phyloP scores from a whole-genome alignment of 2,329 filamentous ascomycete species.

The Seiridium unicorne region DNA sequence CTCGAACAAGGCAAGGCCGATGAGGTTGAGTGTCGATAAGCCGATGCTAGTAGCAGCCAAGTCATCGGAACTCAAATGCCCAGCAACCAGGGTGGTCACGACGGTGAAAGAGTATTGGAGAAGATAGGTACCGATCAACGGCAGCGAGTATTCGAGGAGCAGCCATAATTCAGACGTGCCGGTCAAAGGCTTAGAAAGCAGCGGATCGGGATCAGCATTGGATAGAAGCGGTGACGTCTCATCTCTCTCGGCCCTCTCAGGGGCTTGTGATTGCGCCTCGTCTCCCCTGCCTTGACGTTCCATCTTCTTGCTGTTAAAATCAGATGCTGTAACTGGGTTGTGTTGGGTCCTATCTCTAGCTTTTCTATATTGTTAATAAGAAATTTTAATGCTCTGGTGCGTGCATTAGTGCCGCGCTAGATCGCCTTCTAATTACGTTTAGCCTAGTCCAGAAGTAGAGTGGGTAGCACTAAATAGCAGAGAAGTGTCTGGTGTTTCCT shows the following conservation, averaged over 20 bases:
- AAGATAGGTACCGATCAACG: constrained; percentile 51
- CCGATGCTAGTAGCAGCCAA: constrained; percentile 51
- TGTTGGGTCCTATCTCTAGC: too few relatives aligned
- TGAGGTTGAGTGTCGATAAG: constrained; percentile 52
- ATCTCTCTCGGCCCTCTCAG: not conserved
- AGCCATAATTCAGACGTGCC: constrained; percentile 23
- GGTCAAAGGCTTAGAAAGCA: not conserved
- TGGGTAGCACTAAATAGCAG: too few relatives aligned
- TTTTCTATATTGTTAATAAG: too few relatives aligned
- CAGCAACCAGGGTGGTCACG: constrained; percentile 49
- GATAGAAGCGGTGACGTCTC: constrained; percentile 1
- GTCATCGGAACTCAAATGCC: constrained; percentile 50
- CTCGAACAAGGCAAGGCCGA: constrained; percentile 49
- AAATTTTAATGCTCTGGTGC: too few relatives aligned
- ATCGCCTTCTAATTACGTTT: too few relatives aligned
- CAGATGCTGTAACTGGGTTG: too few relatives aligned
- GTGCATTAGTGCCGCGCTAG: too few relatives aligned
- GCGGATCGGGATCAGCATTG: not conserved
- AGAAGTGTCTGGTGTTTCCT: too few relatives aligned
- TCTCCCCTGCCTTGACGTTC: not conserved
- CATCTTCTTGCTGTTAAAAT: too few relatives aligned
- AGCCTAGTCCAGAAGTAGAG: too few relatives aligned
- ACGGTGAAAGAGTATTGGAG: constrained; percentile 52
- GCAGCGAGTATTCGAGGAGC: constrained; percentile 38
- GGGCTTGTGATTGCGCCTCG: not conserved